Conservation (phyloP, 495 filamentous ascomycete genomes). For the Aeminium ludgeri region DNA sequence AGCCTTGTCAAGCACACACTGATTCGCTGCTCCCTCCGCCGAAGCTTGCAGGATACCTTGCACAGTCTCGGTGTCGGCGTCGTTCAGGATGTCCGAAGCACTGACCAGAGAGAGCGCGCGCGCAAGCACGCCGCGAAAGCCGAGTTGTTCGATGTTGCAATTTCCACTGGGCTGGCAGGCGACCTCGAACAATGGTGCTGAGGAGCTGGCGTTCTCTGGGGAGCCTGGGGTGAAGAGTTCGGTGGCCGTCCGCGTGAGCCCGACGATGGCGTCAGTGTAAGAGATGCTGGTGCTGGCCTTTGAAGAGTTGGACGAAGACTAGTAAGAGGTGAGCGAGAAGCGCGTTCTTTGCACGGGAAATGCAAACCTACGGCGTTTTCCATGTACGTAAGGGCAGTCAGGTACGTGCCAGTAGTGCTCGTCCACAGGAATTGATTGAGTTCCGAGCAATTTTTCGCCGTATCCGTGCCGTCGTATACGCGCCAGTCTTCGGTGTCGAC, state of each 20-base stretch:
- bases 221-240: neutral
- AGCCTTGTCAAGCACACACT: constrained; percentile 14
- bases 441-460: constrained; percentile 34
- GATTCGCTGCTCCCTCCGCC: constrained; percentile 24
- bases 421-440: constrained; percentile 22
- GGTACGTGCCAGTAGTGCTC: constrained; percentile 1
- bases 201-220: too few relatives aligned
- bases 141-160: constrained; percentile 28
- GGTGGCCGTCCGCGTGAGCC: constrained; percentile 7
- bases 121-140: constrained; percentile 29
- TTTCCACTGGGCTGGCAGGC: constrained; percentile 22
- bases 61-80: constrained; percentile 24
- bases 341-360: neutral
- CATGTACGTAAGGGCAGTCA: constrained; percentile 13
- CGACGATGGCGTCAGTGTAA: neutral
- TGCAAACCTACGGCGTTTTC: constrained; percentile 4
- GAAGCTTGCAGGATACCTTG: constrained; percentile 21
- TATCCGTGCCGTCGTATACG: constrained; percentile 49
- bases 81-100: constrained; percentile 2
- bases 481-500: constrained; percentile 39
- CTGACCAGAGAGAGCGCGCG: constrained; percentile 27
- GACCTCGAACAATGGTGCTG: constrained; percentile 20
- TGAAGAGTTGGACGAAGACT: neutral
- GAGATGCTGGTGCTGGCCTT: neutral
- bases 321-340: neutral